Base-by-base conservation (phyloP, 2,329 filamentous ascomycete species). In the Plectosphaerella plurivora region DNA sequence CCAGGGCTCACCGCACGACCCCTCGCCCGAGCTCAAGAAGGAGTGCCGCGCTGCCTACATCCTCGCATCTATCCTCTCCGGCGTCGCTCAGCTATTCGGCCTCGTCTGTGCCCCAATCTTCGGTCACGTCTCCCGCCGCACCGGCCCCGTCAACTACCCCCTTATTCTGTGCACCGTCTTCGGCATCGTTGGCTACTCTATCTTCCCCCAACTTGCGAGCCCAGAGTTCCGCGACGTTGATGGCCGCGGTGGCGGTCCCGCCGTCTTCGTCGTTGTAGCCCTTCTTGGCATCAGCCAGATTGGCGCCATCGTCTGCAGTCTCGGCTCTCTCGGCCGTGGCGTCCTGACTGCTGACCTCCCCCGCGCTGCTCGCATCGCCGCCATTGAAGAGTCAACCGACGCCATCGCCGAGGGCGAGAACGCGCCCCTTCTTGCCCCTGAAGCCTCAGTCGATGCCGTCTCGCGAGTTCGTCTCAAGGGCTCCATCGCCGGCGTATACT, bases 401-500 rank as follows among this genome's bases (percentile, higher is more conserved):
- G 47, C 47, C 6, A 63, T 71, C 33, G 75, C 76, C 49, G 67
- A 68, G 3, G 65, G 67, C 14, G 75, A 77, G 51, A 64, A 65
- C 42, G 69, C 72, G 25, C 71, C 74, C 15, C 61, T 76, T 47
- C 64, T 79, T 15, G 61, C 65, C 36, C 57, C 60, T 36, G 51
- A 52, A 12, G 55, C 41, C 14, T 59, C 37, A 42, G 57, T 53
- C 22, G 64, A 70, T 35, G 61, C 67, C 1, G 64, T 71, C 15
- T 78, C 78, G 9, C 71, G 81, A 14, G 77, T 83, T 37, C 72
- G 77, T 28, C 80, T 97, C 50, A 97, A 97, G 72, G 94, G 94
- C 12, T 93, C 90, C 14, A 94, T 99, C 59, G 93, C 94, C 1
- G 94, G 94, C 2, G 87, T 97, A 1, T 99, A 99, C 69, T 95